A percentile compares a stretch with the other conserved stretches of the same genome.
Conservation (phyloP, 495 filamentous ascomycete genomes). For the Penicillium alfredii region DNA sequence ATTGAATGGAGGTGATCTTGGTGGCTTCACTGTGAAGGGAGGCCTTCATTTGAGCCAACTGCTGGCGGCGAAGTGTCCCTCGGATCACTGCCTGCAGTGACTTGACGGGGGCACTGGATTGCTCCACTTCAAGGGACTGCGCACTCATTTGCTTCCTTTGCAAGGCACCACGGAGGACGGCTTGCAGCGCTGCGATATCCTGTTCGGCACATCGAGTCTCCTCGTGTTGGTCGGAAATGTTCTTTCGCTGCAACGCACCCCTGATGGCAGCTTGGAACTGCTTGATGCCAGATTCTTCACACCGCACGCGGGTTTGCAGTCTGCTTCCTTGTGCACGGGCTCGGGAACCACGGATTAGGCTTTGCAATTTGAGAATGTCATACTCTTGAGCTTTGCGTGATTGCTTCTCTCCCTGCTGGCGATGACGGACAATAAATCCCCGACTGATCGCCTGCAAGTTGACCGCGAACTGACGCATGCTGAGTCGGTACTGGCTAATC, state of each 20-base stretch:
- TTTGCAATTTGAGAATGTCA: slow-evolving; percentile 77
- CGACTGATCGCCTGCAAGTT: slow-evolving; percentile 72
- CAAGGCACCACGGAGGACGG: slow-evolving; percentile 55
- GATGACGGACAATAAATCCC: slow-evolving; percentile 69
- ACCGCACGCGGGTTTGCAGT: slow-evolving; percentile 55
- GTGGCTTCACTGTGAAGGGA: slow-evolving; percentile 25
- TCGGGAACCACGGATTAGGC: slow-evolving; percentile 70
- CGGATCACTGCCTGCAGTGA: slow-evolving; percentile 48
- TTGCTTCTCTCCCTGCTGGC: slow-evolving; percentile 52
- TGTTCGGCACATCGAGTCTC: slow-evolving; percentile 41
- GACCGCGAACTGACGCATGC: slow-evolving; percentile 71
- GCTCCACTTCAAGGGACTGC: slow-evolving; percentile 46
- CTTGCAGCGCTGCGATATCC: slow-evolving; percentile 61
- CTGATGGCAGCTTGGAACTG: slow-evolving; percentile 56
- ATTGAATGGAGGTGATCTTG: slow-evolving; percentile 43
- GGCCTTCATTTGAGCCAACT: slow-evolving; percentile 28
- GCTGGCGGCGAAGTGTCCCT: slow-evolving; percentile 42
- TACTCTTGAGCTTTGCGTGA: slow-evolving; percentile 65
- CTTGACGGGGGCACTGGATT: slow-evolving; percentile 20
- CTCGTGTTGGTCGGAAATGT: slow-evolving; percentile 41
- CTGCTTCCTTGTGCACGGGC: slow-evolving; percentile 61
- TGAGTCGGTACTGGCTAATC: slow-evolving; percentile 68
- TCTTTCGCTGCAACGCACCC: slow-evolving; percentile 51
- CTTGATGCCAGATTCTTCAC: slow-evolving; percentile 52
- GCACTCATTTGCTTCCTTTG: slow-evolving; percentile 35